A percentile compares a stretch with the other conserved stretches of the same genome.
These are phyloP conservation scores for Neofusicoccum parvum DNA, from an alignment of 2,329 filamentous ascomycete species.

Conservation along the genomic window DNA sequence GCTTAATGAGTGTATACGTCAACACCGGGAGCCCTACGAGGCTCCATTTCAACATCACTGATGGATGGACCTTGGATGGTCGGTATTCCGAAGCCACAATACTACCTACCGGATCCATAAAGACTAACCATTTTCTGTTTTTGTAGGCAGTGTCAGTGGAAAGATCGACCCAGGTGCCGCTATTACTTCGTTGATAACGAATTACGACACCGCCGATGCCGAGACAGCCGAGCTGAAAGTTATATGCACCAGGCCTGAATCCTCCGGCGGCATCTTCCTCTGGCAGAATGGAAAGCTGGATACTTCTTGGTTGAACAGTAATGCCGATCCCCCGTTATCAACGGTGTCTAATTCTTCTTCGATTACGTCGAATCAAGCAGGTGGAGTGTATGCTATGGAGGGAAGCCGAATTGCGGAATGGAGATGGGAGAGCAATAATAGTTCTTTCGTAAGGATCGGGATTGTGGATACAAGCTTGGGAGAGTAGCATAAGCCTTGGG, in stretches of 20 bases:
- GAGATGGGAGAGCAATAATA: neutral
- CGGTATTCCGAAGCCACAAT: neutral
- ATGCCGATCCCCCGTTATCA: neutral
- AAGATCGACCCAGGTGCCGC: neutral
- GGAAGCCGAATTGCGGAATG: neutral
- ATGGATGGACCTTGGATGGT: constrained; percentile 6
- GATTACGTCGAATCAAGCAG: constrained; percentile 5
- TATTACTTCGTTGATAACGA: neutral
- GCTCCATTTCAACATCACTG: constrained; percentile 10
- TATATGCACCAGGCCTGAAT: neutral
- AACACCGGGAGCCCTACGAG: constrained; percentile 5
- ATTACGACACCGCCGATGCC: constrained; percentile 1
- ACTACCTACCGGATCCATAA: neutral
- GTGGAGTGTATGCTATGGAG: neutral
- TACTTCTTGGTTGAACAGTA: constrained; percentile 10
- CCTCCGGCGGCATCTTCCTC: neutral
- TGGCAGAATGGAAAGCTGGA: neutral
- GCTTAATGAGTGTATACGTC: constrained; percentile 9
- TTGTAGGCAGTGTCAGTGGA: neutral
- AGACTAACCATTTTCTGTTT: neutral
- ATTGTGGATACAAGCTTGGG: neutral
- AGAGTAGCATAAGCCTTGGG: neutral
- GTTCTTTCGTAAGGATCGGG: neutral
- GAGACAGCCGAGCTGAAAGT: constrained; percentile 1
- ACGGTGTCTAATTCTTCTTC: neutral